Percentiles rank a stretch among this genome's conserved stretches.
Evolutionary conservation across 768 basidiomycete genomes (phyloP).

Genomic region (Chlorophyllum brunneum): DNA sequence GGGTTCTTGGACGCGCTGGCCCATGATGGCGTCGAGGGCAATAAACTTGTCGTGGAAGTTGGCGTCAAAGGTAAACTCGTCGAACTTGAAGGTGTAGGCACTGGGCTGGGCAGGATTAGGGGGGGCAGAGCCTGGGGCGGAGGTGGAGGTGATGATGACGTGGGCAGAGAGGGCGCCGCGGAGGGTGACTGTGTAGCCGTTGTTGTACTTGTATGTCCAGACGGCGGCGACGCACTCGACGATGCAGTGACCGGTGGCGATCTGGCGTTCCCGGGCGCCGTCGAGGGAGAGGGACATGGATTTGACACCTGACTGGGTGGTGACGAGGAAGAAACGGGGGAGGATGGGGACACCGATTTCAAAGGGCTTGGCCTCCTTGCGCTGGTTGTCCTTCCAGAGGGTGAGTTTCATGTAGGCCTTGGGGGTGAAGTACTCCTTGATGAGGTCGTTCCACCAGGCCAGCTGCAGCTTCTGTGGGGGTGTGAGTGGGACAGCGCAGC

Average conservation of each 20-base stretch:
- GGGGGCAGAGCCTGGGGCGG: constrained; percentile 23
- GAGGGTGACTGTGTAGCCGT: constrained; percentile 75
- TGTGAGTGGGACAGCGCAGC: background rate
- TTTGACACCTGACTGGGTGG: constrained; percentile 79
- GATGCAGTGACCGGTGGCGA: constrained; percentile 41
- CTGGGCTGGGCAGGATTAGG: constrained; percentile 19
- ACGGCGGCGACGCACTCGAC: constrained; percentile 71
- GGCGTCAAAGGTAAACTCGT: constrained; percentile 72
- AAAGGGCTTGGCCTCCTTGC: constrained; percentile 77
- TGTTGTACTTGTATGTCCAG: constrained; percentile 81
- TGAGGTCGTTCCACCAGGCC: constrained; percentile 62
- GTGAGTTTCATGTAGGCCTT: constrained; percentile 75
- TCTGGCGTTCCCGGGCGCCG: constrained; percentile 66
- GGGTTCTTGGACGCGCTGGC: constrained; percentile 40
- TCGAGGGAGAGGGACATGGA: constrained; percentile 80
- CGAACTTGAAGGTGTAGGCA: constrained; percentile 53
- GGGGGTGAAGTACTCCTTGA: constrained; percentile 67
- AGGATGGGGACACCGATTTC: constrained; percentile 79
- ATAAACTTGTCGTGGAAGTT: constrained; percentile 72
- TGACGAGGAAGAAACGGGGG: constrained; percentile 82
- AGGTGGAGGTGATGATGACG: constrained; percentile 38
- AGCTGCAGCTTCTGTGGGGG: constrained; percentile 52
- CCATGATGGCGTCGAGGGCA: constrained; percentile 57
- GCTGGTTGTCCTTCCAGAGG: constrained; percentile 83
- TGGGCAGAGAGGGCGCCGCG: constrained; percentile 72